Conservation (phyloP, 2,329 filamentous ascomycete genomes). For the Hypoxylon sp. region DNA sequence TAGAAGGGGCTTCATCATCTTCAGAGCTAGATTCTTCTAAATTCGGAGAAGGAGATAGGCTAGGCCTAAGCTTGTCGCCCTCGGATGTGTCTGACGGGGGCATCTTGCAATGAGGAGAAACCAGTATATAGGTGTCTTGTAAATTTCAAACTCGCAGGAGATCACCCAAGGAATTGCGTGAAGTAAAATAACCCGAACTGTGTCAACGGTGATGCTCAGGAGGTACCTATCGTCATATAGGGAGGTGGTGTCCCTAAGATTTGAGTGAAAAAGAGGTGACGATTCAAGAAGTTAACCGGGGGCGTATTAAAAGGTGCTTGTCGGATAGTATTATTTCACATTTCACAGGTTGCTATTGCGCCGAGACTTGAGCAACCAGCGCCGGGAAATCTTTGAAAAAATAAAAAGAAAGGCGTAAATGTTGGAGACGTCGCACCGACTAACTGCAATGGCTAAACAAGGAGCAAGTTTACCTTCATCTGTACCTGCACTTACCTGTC, state of each 20-base stretch:
- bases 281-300: neutral
- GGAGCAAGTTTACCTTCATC: neutral
- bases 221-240: neutral
- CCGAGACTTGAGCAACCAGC: neutral
- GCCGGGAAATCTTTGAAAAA: neutral
- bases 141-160: neutral
- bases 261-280: neutral
- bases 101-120: slow-evolving; percentile 14
- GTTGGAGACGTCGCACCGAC: neutral
- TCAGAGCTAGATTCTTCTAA: slow-evolving; percentile 26
- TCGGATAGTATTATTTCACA: neutral
- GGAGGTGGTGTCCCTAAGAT: neutral
- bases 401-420: neutral
- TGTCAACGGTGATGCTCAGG: neutral
- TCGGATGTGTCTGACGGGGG: neutral
- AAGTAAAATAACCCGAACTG: neutral
- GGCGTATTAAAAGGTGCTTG: neutral
- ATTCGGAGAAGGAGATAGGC: too few species aligned
- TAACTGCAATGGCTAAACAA: neutral
- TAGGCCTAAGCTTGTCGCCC: neutral
- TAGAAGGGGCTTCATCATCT: slow-evolving; percentile 28
- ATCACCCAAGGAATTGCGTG: neutral
- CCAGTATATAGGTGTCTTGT: neutral
- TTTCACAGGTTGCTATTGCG: neutral
- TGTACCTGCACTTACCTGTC: neutral